Evolutionary conservation across 495 filamentous ascomycete genomes (phyloP).

Genomic region (Saxophila tyrrhenica): DNA sequence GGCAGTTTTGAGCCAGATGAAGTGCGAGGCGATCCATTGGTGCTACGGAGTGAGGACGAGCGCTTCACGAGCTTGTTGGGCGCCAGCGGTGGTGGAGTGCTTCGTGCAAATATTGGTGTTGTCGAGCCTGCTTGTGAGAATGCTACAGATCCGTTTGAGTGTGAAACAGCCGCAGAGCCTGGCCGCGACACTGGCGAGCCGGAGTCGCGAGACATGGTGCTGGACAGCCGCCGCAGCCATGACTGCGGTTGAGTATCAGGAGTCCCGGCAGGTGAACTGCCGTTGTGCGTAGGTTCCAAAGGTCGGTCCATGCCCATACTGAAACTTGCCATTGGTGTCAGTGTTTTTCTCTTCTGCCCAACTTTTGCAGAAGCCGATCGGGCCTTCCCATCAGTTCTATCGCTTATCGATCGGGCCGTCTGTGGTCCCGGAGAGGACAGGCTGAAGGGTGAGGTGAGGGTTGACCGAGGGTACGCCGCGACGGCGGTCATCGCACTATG

Average conservation of each 20-base stretch:
- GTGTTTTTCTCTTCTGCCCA: slow-evolving; percentile 9
- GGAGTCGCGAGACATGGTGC: slow-evolving; percentile 54
- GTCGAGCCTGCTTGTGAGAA: slow-evolving; percentile 43
- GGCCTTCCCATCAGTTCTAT: background rate
- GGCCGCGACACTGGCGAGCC: slow-evolving; percentile 53
- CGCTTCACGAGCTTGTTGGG: slow-evolving; percentile 85
- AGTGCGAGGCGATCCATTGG: slow-evolving; percentile 28
- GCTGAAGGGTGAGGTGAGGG: slow-evolving; percentile 5
- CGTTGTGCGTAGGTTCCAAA: background rate
- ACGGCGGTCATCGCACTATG: slow-evolving; percentile 11
- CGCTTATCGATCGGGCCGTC: background rate
- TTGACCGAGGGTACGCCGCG: slow-evolving; percentile 1
- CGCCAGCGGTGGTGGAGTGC: slow-evolving; percentile 41
- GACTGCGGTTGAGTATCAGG: slow-evolving; percentile 27
- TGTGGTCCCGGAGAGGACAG: slow-evolving; percentile 5
- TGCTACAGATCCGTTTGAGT: slow-evolving; percentile 54
- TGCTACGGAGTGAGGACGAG: slow-evolving; percentile 49
- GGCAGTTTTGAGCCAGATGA: slow-evolving; percentile 38
- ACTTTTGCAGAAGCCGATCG: background rate
- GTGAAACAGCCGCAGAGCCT: slow-evolving; percentile 55
- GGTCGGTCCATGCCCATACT: slow-evolving; percentile 4
- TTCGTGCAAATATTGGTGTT: slow-evolving; percentile 47
- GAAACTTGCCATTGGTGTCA: slow-evolving; percentile 5
- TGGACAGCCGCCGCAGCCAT: slow-evolving; percentile 70
- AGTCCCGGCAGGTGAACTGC: slow-evolving; percentile 3